These are phyloP conservation scores for Boletus edulis DNA, from an alignment of 768 basidiomycete genomes.

Conservation along the genomic window DNA sequence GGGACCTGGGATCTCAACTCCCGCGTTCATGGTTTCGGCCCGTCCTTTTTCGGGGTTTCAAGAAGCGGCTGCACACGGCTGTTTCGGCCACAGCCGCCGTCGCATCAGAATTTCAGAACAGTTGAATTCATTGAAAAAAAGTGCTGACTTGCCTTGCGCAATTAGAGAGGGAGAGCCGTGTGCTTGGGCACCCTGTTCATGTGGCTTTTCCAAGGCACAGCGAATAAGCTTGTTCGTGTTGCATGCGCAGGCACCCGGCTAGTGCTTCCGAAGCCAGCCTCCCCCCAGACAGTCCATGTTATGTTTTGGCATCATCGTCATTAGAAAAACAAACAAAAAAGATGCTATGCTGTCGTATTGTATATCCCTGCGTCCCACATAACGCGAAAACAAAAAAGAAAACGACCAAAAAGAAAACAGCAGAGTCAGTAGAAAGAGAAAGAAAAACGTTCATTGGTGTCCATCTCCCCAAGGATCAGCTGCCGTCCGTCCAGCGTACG, in stretches of 20 bases:
- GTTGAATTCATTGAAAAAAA: no score
- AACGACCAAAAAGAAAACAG: conserved; percentile 2
- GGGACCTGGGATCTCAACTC: no score
- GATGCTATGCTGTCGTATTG: conserved; percentile 26
- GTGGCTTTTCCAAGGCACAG: no score
- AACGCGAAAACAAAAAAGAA: conserved; percentile 15
- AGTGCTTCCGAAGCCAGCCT: background rate
- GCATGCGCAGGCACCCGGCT: conserved; percentile 9
- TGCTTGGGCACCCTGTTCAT: no score
- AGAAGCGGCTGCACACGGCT: no score
- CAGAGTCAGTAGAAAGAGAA: conserved; percentile 12
- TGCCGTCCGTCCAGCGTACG: conserved; percentile 25
- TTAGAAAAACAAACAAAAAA: conserved; percentile 19
- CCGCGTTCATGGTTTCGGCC: no score
- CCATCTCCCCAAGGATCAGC: conserved; percentile 19
- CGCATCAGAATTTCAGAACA: no score
- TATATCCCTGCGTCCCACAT: conserved; percentile 23
- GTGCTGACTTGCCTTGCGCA: no score
- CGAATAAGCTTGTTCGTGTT: no score
- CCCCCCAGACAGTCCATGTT: conserved; percentile 22
- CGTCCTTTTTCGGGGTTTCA: no score
- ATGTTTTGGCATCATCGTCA: conserved; percentile 20
- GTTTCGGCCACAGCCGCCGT: no score
- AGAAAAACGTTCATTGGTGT: conserved; percentile 20
- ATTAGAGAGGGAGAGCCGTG: no score